Percentiles rank a stretch among this genome's conserved stretches.
phyloP scores from a whole-genome alignment of 2,329 filamentous ascomycete genomes.

The Didymella glomerata region DNA sequence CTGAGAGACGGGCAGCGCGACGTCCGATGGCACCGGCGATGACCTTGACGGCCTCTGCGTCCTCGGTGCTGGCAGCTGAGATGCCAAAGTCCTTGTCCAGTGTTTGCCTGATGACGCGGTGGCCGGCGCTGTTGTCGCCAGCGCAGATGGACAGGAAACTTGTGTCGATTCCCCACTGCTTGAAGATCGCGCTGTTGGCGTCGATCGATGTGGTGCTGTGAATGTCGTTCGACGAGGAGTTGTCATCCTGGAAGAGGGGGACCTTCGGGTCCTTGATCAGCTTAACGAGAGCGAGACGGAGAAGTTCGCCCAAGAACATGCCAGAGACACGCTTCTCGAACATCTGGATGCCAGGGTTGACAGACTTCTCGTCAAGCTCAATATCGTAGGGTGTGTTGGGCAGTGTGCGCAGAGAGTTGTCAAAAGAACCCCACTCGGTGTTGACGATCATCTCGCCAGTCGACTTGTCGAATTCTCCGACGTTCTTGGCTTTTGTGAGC shows the following conservation, averaged over 20 bases:
- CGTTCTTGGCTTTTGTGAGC: slow-evolving; percentile 57
- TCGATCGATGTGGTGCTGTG: slow-evolving; percentile 69
- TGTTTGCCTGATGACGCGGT: slow-evolving; percentile 77
- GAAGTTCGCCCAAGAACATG: slow-evolving; percentile 97
- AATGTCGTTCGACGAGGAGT: slow-evolving; percentile 73
- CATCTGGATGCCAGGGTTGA: slow-evolving; percentile 96
- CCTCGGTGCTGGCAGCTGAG: slow-evolving; percentile 78
- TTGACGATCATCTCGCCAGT: slow-evolving; percentile 98
- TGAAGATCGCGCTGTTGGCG: slow-evolving; percentile 70
- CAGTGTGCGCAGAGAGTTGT: slow-evolving; percentile 88
- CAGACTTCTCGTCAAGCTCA: slow-evolving; percentile 77
- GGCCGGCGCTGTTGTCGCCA: slow-evolving; percentile 76
- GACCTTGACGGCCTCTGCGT: slow-evolving; percentile 86
- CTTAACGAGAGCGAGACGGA: slow-evolving; percentile 77
- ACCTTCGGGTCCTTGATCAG: slow-evolving; percentile 73
- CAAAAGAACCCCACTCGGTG: slow-evolving; percentile 98
- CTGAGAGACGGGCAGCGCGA: slow-evolving; percentile 85
- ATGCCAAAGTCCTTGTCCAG: slow-evolving; percentile 80
- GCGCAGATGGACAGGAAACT: slow-evolving; percentile 88
- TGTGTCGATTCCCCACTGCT: slow-evolving; percentile 90
- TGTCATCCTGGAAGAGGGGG: slow-evolving; percentile 78
- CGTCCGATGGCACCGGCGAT: slow-evolving; percentile 85
- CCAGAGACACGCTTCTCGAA: slow-evolving; percentile 98
- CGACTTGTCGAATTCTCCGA: slow-evolving; percentile 73
- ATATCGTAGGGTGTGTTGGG: slow-evolving; percentile 86